Evolutionary conservation across 805 yeast species (phyloP).

Genomic region (Sugiyamaella chiloensis): DNA sequence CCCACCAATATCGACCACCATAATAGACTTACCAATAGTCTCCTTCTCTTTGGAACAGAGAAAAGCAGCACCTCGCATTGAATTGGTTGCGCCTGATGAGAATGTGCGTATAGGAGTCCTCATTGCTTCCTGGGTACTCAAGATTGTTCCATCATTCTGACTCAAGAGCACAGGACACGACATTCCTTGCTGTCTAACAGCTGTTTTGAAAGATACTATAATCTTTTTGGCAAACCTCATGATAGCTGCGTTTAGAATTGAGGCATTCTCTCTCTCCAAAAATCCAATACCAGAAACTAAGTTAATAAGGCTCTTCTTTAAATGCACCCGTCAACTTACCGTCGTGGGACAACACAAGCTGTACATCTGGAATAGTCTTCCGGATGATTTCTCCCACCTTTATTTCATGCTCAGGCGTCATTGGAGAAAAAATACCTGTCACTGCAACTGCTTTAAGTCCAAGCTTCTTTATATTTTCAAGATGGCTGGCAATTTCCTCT

Average conservation of each 20-base stretch:
- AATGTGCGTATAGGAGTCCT: constrained; percentile 44
- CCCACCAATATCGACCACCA: constrained; percentile 51
- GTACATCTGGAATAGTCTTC: constrained; percentile 35
- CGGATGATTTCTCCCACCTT: constrained; percentile 36
- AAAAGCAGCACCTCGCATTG: constrained; percentile 39
- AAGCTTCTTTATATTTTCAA: constrained; percentile 31
- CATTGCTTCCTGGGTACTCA: constrained; percentile 40
- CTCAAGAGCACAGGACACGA: constrained; percentile 41
- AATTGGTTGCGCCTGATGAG: constrained; percentile 47
- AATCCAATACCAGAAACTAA: constrained; percentile 45
- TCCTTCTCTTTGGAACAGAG: constrained; percentile 32
- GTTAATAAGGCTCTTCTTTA: too few species aligned
- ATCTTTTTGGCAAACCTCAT: constrained; percentile 41
- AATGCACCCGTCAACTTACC: too few species aligned
- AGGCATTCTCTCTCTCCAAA: constrained; percentile 47
- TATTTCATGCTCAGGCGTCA: constrained; percentile 40
- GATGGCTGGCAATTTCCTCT: constrained; percentile 25
- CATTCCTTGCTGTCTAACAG: constrained; percentile 38
- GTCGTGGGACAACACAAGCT: constrained; percentile 40
- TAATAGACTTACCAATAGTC: constrained; percentile 27
- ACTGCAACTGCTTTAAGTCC: constrained; percentile 39
- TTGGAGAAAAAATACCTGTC: constrained; percentile 42
- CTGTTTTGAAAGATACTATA: constrained; percentile 39
- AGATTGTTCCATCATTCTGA: constrained; percentile 49
- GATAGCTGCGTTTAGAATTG: constrained; percentile 43